Percentiles rank a stretch among this genome's conserved stretches.
Evolutionary conservation across 306 rosid species (phyloP).

Genomic region (Argentina anserina): DNA sequence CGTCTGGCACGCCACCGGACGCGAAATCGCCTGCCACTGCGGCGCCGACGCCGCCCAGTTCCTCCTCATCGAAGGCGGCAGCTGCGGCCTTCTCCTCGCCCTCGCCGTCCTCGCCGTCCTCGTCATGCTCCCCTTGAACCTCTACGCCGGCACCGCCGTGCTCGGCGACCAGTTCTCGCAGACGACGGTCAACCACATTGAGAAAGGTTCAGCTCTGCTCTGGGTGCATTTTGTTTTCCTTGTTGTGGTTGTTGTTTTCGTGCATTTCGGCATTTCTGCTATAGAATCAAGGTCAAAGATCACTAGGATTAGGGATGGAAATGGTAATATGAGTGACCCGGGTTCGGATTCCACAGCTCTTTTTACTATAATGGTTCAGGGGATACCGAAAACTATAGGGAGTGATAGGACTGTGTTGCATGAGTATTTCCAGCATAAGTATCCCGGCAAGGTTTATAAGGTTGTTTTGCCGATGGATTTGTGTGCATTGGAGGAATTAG

Average conservation of each 20-base stretch:
- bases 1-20: conserved; percentile 85
- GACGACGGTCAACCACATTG: conserved; percentile 77
- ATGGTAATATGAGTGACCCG: conserved; percentile 74
- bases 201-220: conserved; percentile 72
- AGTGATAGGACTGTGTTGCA: conserved; percentile 57
- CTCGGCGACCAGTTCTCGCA: conserved; percentile 72
- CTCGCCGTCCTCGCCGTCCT: conserved; percentile 47
- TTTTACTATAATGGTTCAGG: conserved; percentile 92
- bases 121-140: conserved; percentile 68
- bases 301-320: conserved; percentile 85
- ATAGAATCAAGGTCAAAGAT: conserved; percentile 58
- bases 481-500: conserved; percentile 90
- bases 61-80: conserved; percentile 88
- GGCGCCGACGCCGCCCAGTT: conserved; percentile 97
- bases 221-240: conserved; percentile 87
- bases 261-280: conserved; percentile 73
- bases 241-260: conserved; percentile 52
- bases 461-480: conserved; percentile 83
- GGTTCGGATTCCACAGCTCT: conserved; percentile 66
- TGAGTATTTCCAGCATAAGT: conserved; percentile 79
- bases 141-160: conserved; percentile 59
- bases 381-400: conserved; percentile 72
- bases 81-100: conserved; percentile 60
- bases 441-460: conserved; percentile 86
- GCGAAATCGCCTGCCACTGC: conserved; percentile 82